A percentile compares a stretch with the other conserved stretches of the same genome.
Evolutionary conservation across 1,139 yeast genomes (phyloP).

Genomic region (Zygosaccharomyces sapae): DNA sequence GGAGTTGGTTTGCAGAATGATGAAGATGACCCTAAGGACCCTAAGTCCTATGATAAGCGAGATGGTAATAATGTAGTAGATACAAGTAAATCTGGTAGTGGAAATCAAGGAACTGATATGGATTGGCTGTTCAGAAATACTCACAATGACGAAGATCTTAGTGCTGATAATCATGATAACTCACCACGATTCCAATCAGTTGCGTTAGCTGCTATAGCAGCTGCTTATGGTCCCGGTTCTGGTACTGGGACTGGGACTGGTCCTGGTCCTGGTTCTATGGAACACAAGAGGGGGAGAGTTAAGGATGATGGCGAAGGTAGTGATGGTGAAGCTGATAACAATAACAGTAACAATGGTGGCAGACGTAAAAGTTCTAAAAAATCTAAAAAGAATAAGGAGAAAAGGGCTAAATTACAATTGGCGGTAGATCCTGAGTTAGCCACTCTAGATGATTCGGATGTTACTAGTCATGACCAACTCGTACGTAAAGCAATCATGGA

Average conservation of each 20-base stretch:
- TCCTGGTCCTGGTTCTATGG: slow-evolving; percentile 3
- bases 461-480: slow-evolving; percentile 52
- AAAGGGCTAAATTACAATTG: slow-evolving; percentile 24
- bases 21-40: slow-evolving; percentile 25
- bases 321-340: slow-evolving; percentile 13
- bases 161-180: slow-evolving; percentile 9
- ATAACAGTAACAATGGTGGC: slow-evolving; percentile 7
- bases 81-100: slow-evolving; percentile 13
- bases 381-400: slow-evolving; percentile 16
- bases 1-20: slow-evolving; percentile 51
- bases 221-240: slow-evolving; percentile 28
- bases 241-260: neutral
- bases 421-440: slow-evolving; percentile 63
- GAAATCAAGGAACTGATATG: slow-evolving; percentile 24
- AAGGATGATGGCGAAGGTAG: slow-evolving; percentile 9
- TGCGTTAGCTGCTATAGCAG: slow-evolving; percentile 35
- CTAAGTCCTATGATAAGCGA: slow-evolving; percentile 25
- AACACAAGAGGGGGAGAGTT: slow-evolving; percentile 21
- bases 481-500: slow-evolving; percentile 67
- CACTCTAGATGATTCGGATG: slow-evolving; percentile 42
- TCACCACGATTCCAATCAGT: slow-evolving; percentile 22
- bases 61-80: slow-evolving; percentile 18
- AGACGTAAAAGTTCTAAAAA: slow-evolving; percentile 15
- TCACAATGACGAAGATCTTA: slow-evolving; percentile 23
- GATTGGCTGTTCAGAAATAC: slow-evolving; percentile 37